These are phyloP conservation scores for Cucurbita pepo DNA, from an alignment of 306 rosid species.

Conservation along the genomic window DNA sequence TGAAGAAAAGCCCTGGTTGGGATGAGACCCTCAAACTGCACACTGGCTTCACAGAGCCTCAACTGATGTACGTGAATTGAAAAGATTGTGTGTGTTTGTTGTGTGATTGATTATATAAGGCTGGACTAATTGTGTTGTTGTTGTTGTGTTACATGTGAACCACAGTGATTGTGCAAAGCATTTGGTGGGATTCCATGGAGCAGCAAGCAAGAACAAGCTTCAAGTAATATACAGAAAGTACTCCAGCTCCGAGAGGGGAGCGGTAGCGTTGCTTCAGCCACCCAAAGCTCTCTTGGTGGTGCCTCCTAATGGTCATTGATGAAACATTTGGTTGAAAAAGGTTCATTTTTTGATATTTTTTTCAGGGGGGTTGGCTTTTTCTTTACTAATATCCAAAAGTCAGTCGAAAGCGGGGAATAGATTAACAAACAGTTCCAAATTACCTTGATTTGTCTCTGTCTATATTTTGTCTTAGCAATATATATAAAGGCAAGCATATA, in stretches of 20 bases:
- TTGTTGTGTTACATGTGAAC: too few species aligned
- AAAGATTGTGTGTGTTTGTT: too few species aligned
- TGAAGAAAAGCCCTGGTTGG: slow-evolving; percentile 53
- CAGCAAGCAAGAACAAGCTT: slow-evolving; percentile 29
- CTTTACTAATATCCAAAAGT: too few species aligned
- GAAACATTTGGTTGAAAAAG: background rate
- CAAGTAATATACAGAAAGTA: slow-evolving; percentile 44
- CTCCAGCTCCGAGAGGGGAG: slow-evolving; percentile 28
- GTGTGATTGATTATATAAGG: too few species aligned
- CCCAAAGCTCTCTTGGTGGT: slow-evolving; percentile 38
- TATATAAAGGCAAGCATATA: too few species aligned
- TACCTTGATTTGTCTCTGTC: too few species aligned
- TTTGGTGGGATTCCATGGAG: slow-evolving; percentile 33
- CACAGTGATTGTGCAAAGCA: slow-evolving; percentile 40
- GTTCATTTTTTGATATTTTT: too few species aligned
- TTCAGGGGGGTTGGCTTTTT: too few species aligned
- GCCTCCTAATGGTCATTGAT: background rate
- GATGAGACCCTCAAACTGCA: slow-evolving; percentile 48
- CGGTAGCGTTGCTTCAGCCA: slow-evolving; percentile 53
- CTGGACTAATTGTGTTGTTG: too few species aligned
- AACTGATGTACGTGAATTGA: slow-evolving; percentile 10
- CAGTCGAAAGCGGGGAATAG: too few species aligned
- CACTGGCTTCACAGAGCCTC: slow-evolving; percentile 55
- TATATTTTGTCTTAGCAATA: too few species aligned
- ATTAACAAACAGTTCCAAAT: too few species aligned